Evolutionary conservation across 495 filamentous ascomycete species (phyloP).

Genomic region (Jackrogersella minutella): DNA sequence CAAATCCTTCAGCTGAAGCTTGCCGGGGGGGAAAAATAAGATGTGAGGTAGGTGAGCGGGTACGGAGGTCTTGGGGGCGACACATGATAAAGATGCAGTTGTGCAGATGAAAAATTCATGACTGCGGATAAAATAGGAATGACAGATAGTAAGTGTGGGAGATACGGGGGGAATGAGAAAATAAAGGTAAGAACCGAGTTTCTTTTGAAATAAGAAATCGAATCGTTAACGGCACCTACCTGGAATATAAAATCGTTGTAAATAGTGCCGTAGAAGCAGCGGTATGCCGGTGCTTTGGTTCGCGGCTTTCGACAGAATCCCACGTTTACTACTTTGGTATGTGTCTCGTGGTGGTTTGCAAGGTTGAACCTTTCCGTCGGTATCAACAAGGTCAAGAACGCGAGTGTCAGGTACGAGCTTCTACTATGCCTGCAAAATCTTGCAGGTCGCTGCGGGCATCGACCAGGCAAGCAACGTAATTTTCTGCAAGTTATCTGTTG

Average conservation of each 20-base stretch:
- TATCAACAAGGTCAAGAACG: conserved; percentile 37
- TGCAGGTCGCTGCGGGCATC: conserved; percentile 37
- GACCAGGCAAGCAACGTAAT: conserved; percentile 39
- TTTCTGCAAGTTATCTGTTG: conserved; percentile 42
- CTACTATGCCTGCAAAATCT: conserved; percentile 37
- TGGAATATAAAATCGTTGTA: conserved; percentile 18
- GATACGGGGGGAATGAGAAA: too few species aligned
- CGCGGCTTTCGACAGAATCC: conserved; percentile 33
- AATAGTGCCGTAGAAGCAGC: not conserved
- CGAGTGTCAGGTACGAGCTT: conserved; percentile 35
- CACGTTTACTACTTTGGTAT: too few species aligned
- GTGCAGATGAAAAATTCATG: not conserved
- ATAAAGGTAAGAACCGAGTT: not conserved
- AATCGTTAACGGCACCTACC: conserved; percentile 11
- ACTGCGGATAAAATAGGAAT: not conserved
- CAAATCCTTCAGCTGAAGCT: conserved; percentile 40
- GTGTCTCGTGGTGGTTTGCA: conserved; percentile 41
- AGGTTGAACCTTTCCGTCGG: conserved; percentile 39
- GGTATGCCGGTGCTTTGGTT: conserved; percentile 12
- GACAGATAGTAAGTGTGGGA: not conserved
- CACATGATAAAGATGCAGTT: not conserved
- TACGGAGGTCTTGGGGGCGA: conserved; percentile 7
- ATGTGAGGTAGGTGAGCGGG: not conserved
- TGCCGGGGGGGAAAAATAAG: conserved; percentile 9
- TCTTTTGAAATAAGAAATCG: conserved; percentile 1